Percentiles rank a stretch among this genome's conserved stretches.
Conservation (phyloP, 306 rosid species). For the Quercus glauca region DNA sequence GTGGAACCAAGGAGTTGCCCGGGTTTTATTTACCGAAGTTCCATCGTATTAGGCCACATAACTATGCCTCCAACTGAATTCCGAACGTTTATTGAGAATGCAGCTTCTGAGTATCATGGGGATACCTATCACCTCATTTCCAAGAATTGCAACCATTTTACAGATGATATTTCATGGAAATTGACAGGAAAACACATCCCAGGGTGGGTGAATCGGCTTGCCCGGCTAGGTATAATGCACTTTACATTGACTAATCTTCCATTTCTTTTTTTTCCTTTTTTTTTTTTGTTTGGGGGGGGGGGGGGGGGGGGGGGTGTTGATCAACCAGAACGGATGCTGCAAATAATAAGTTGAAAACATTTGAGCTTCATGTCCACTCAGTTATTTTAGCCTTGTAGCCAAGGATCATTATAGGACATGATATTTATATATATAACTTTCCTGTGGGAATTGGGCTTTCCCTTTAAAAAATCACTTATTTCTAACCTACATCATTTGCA, state of each 20-base stretch:
- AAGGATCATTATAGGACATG: constrained; percentile 9
- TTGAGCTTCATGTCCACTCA: constrained; percentile 3
- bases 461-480: neutral
- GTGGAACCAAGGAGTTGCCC: constrained; percentile 93
- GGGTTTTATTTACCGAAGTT: constrained; percentile 70
- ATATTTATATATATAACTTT: constrained; percentile 2
- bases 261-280: neutral
- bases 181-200: constrained; percentile 75
- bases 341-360: neutral
- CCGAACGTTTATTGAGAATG: constrained; percentile 62
- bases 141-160: constrained; percentile 95
- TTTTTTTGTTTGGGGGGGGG: no score
- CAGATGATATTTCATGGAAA: constrained; percentile 66
- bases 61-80: constrained; percentile 57
- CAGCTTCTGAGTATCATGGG: constrained; percentile 86
- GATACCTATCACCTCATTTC: constrained; percentile 95
- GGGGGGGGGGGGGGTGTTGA: neutral
- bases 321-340: constrained; percentile 6
- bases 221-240: constrained; percentile 65
- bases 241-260: constrained; percentile 9
- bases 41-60: constrained; percentile 63
- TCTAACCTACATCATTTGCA: neutral
- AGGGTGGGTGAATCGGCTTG: constrained; percentile 98
- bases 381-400: neutral
- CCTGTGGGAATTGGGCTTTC: neutral